Percentiles rank a stretch among this genome's conserved stretches.
phyloP scores from a whole-genome alignment of 768 basidiomycete genomes.

The Mycena capillaripes region DNA sequence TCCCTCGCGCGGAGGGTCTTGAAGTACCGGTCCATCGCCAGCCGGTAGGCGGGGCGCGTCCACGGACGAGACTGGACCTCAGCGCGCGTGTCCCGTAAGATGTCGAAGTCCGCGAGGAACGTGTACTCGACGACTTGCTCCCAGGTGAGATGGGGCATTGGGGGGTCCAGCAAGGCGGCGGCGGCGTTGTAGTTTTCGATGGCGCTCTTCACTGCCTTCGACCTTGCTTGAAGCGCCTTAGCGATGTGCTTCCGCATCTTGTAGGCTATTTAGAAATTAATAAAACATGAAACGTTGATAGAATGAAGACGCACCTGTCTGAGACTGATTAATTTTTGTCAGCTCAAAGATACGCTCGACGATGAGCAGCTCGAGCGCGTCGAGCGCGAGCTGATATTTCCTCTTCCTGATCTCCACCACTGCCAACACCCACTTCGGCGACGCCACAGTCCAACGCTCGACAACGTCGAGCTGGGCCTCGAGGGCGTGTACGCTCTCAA shows the following conservation, averaged over 20 bases:
- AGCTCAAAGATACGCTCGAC: slow-evolving; percentile 37
- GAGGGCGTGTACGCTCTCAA: slow-evolving; percentile 21
- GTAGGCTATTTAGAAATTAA: slow-evolving; percentile 29
- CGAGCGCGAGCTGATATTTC: slow-evolving; percentile 28
- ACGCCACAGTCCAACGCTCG: slow-evolving; percentile 26
- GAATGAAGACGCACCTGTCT: slow-evolving; percentile 31
- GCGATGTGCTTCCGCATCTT: slow-evolving; percentile 39
- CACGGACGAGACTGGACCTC: slow-evolving; percentile 24
- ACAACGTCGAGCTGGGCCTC: slow-evolving; percentile 31
- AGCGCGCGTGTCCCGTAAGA: slow-evolving; percentile 26
- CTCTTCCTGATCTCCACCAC: background rate
- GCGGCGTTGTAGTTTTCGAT: slow-evolving; percentile 37
- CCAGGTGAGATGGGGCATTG: slow-evolving; percentile 29
- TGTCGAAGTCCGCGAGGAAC: slow-evolving; percentile 41
- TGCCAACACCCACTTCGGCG: slow-evolving; percentile 29
- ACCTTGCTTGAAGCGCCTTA: slow-evolving; percentile 37
- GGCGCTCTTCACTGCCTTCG: slow-evolving; percentile 37
- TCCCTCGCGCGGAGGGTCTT: slow-evolving; percentile 39
- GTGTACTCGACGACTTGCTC: slow-evolving; percentile 42
- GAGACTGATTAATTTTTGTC: slow-evolving; percentile 38
- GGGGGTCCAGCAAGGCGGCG: slow-evolving; percentile 24
- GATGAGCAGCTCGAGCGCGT: slow-evolving; percentile 32
- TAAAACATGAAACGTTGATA: background rate
- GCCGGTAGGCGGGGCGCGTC: slow-evolving; percentile 30
- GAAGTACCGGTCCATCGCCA: slow-evolving; percentile 35